Evolutionary conservation across 495 filamentous ascomycete genomes (phyloP).

Genomic region (Talaromyces wortmannii): DNA sequence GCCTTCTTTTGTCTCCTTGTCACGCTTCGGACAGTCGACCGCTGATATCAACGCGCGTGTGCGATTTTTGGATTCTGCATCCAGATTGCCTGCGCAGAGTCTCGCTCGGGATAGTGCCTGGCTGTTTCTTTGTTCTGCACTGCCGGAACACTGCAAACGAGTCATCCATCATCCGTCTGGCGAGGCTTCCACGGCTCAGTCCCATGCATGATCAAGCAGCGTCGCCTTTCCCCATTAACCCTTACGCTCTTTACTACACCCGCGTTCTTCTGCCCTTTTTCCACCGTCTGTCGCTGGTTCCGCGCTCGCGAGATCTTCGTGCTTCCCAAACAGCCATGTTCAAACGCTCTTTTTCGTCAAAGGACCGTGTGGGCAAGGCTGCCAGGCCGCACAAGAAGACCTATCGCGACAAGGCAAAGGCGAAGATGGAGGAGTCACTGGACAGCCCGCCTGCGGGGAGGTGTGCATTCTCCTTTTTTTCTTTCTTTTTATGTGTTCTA

Average conservation of each 20-base stretch:
- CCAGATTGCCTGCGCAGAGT: conserved; percentile 5
- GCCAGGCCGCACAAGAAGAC: conserved; percentile 66
- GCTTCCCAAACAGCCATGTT: conserved; percentile 57
- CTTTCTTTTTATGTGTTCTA: background rate
- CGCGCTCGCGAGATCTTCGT: conserved; percentile 6
- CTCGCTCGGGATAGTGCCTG: conserved; percentile 7
- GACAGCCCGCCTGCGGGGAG: conserved; percentile 45
- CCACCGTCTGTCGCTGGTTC: background rate
- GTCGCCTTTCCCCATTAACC: conserved; percentile 12
- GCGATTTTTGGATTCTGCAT: background rate
- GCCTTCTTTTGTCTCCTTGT: conserved; percentile 2
- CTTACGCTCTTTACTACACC: conserved; percentile 26
- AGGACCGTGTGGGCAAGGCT: conserved; percentile 72
- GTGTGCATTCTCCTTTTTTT: conserved; percentile 18
- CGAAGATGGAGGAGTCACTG: conserved; percentile 64
- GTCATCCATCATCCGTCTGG: conserved; percentile 5
- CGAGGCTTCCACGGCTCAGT: conserved; percentile 10
- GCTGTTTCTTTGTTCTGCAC: background rate
- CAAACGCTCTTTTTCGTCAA: conserved; percentile 73
- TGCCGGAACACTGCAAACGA: background rate
- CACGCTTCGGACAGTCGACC: conserved; percentile 14
- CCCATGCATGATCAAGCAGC: conserved; percentile 9
- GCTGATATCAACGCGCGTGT: conserved; percentile 2
- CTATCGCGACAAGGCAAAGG: conserved; percentile 64
- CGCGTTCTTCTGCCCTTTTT: conserved; percentile 16